Evolutionary conservation across 441 rosid species (phyloP), one percentile per base, ranked within the genome.

Genomic region (Sinapis alba): DNA sequence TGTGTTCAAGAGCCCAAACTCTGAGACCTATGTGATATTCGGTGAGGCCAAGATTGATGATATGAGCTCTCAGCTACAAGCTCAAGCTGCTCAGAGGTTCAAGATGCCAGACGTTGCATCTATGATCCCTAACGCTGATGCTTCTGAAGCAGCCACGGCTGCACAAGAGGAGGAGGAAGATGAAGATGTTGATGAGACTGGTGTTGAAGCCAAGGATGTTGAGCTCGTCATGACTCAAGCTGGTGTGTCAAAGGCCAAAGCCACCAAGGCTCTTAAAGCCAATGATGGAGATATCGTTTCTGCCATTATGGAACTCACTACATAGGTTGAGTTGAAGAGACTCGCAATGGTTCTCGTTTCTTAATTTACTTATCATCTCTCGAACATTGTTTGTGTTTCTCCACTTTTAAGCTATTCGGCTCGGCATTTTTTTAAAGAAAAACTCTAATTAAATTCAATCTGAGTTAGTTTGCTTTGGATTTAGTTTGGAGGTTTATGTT

Each of bases 1-100:
- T 76, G 92, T 86, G 20, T 88, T 83, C 82, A 88, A 88, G 83
- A 82, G 86, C 78, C 79, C 93, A 1, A 78, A 88, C 63, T 82
- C 89, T 0, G 89, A 81, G 66, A 89, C 84, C 16, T 92, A 89
- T 60, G 83, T 84, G 62, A 81, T 86, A 20, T 82, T 82, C 3
- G 86, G 87, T 15, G 92, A 88, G 83, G 92, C 92, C 12, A 88
- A 86, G 92, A 84, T 88, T 10, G 92, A 88, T 81, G 89, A 88
- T 16, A 74, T 83, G 85, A 86, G 89, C 78, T 88, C 92, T 28
- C 92, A 88, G 82, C 83, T 88, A 63, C 89, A 83, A 76, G 78
- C 86, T 11, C 92, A 88, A 56, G 91, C 89, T 68, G 92, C 92
- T 32, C 88, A 88, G 84, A 88, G 84, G 83, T 88, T 88, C 78